Evolutionary conservation across 1,284 basidiomycete genomes (phyloP).

Genomic region (Trametes versicolor): DNA sequence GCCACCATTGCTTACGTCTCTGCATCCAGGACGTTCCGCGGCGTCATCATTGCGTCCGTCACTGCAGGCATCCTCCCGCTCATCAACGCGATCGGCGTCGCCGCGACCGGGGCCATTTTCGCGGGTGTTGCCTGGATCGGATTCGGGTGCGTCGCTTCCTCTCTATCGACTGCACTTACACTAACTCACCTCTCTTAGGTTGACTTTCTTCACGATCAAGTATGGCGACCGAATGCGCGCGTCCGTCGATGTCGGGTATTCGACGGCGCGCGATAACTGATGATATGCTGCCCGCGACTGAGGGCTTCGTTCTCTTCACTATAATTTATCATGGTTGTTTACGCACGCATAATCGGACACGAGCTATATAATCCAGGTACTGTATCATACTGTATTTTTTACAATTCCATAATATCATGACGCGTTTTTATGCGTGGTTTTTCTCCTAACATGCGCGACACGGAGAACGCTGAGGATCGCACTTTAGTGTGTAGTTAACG

Average conservation of each 20-base stretch:
- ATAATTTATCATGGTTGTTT: too few relatives aligned
- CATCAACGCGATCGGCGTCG: conserved; percentile 62
- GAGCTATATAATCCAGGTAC: too few relatives aligned
- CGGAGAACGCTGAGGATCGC: too few relatives aligned
- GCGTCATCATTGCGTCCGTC: conserved; percentile 51
- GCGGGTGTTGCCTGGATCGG: conserved; percentile 55
- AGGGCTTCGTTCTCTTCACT: too few relatives aligned
- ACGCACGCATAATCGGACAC: too few relatives aligned
- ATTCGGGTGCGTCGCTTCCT: conserved; percentile 49
- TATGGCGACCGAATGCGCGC: conserved; percentile 57
- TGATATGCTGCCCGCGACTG: too few relatives aligned
- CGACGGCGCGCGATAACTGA: conserved; percentile 30
- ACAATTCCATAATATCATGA: too few relatives aligned
- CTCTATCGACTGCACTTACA: neutral
- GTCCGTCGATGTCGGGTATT: conserved; percentile 55
- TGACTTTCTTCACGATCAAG: conserved; percentile 53
- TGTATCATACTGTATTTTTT: too few relatives aligned
- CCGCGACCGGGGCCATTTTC: conserved; percentile 58
- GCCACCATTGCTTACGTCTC: conserved; percentile 3
- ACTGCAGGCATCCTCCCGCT: conserved; percentile 59
- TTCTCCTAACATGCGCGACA: too few relatives aligned
- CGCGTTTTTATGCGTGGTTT: too few relatives aligned
- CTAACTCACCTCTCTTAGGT: conserved; percentile 37
- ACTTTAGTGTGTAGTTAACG: too few relatives aligned
- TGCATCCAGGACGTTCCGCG: conserved; percentile 52